These are phyloP conservation scores for Prunella vulgaris DNA, from an alignment of 257 asterid species.

Conservation along the genomic window DNA sequence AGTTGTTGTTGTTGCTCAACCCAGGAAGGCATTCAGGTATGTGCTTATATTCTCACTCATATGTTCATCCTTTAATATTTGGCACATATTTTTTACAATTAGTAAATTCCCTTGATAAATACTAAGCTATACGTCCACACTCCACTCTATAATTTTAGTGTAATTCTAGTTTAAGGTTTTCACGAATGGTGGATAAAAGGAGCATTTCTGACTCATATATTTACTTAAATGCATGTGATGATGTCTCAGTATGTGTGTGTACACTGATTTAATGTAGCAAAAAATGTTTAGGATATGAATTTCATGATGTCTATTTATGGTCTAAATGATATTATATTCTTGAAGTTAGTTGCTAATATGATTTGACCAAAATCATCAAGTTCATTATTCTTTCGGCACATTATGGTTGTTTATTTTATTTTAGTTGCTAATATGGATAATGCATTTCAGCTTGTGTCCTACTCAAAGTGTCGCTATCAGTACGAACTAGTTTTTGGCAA, in stretches of 20 bases:
- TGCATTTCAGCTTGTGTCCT: no score
- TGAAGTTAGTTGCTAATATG: no score
- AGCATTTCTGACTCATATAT: no score
- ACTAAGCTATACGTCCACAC: not conserved
- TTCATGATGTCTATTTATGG: not conserved
- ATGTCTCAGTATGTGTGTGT: no score
- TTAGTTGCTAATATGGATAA: no score
- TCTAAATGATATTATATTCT: not conserved
- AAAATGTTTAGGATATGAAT: not conserved
- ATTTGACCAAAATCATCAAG: no score
- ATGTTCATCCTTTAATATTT: not conserved
- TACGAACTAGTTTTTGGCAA: no score
- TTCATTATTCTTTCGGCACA: no score
- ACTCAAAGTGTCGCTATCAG: no score
- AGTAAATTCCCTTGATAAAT: not conserved
- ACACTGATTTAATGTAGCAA: not conserved
- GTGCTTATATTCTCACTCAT: slow-evolving; percentile 16
- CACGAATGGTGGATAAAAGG: not conserved
- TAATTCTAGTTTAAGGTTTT: not conserved
- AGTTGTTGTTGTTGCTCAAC: slow-evolving; percentile 84
- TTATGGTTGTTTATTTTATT: no score
- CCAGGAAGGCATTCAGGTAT: slow-evolving; percentile 91
- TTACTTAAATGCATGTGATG: not conserved
- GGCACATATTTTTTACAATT: not conserved
- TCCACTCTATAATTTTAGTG: not conserved